Percentiles rank a stretch among this genome's conserved stretches.
Evolutionary conservation across 768 basidiomycete genomes (phyloP).

Genomic region (Phylloporus sp.): DNA sequence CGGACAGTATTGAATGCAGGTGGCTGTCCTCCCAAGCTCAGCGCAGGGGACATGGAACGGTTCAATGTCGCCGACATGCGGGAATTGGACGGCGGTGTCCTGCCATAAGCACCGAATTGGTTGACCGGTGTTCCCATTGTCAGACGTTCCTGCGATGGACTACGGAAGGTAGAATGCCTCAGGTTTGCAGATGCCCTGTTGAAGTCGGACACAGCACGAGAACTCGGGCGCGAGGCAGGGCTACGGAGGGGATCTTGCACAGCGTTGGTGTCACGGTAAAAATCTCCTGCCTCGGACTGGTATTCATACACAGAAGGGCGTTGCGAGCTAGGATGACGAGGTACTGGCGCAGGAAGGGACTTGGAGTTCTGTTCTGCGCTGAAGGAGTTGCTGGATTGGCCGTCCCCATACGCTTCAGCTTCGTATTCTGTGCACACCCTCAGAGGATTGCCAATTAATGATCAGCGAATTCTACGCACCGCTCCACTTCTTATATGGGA

Average conservation of each 20-base stretch:
- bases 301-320: conserved; percentile 41
- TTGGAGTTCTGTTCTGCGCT: conserved; percentile 25
- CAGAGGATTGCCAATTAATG: conserved; percentile 2
- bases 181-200: conserved; percentile 27
- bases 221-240: conserved; percentile 29
- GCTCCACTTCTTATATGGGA: conserved; percentile 69
- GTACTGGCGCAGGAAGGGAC: conserved; percentile 33
- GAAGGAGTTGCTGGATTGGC: conserved; percentile 45
- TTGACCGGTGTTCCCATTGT: conserved; percentile 33
- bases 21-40: conserved; percentile 27
- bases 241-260: conserved; percentile 33
- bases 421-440: conserved; percentile 51
- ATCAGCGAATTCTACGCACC: conserved; percentile 38
- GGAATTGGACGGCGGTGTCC: conserved; percentile 38
- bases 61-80: conserved; percentile 43
- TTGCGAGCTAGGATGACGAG: conserved; percentile 37
- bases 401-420: conserved; percentile 53
- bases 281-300: conserved; percentile 49
- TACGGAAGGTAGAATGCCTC: conserved; percentile 25
- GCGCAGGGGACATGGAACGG: conserved; percentile 31
- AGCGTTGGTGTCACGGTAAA: conserved; percentile 53
- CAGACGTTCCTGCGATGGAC: conserved; percentile 38
- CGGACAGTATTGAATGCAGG: conserved; percentile 32
- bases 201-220: conserved; percentile 28
- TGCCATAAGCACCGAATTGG: conserved; percentile 25